Evolutionary conservation across 1,139 yeast genomes (phyloP).

Genomic region (Pichia sp.): DNA sequence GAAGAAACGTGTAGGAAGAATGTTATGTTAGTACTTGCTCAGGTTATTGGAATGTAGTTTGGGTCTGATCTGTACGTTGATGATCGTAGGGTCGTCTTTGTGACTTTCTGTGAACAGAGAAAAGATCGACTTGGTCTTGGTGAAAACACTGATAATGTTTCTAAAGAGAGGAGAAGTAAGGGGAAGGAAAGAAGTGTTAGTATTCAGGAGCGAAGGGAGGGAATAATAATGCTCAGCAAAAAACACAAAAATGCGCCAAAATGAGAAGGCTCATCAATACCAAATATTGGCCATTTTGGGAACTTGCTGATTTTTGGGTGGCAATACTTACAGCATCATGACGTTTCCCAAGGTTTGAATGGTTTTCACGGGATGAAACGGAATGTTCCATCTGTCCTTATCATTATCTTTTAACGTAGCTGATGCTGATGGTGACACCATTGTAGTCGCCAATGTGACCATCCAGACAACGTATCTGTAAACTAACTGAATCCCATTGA

Average conservation of each 20-base stretch:
- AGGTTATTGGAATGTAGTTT: neutral
- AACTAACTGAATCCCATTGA: neutral
- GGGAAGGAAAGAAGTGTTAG: slow-evolving; percentile 1
- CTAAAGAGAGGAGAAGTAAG: neutral
- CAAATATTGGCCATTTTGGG: neutral
- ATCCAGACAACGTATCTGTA: neutral
- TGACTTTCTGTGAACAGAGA: neutral
- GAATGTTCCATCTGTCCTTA: too few relatives aligned
- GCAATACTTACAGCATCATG: too few relatives aligned
- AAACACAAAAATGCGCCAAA: neutral
- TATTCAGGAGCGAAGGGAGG: neutral
- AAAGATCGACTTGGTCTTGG: neutral
- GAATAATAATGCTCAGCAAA: neutral
- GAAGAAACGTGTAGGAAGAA: neutral
- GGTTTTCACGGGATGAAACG: too few relatives aligned
- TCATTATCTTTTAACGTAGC: too few relatives aligned
- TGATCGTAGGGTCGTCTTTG: slow-evolving; percentile 5
- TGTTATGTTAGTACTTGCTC: slow-evolving; percentile 5
- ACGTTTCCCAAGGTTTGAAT: too few relatives aligned
- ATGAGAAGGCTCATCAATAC: slow-evolving; percentile 3
- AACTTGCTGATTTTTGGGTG: neutral
- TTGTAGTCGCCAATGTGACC: neutral
- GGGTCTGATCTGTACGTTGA: slow-evolving; percentile 5
- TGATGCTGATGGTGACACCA: neutral
- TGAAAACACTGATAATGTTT: slow-evolving; percentile 1